Evolutionary conservation across 2,329 filamentous ascomycete genomes (phyloP).

Genomic region (Diplocarpon mali): DNA sequence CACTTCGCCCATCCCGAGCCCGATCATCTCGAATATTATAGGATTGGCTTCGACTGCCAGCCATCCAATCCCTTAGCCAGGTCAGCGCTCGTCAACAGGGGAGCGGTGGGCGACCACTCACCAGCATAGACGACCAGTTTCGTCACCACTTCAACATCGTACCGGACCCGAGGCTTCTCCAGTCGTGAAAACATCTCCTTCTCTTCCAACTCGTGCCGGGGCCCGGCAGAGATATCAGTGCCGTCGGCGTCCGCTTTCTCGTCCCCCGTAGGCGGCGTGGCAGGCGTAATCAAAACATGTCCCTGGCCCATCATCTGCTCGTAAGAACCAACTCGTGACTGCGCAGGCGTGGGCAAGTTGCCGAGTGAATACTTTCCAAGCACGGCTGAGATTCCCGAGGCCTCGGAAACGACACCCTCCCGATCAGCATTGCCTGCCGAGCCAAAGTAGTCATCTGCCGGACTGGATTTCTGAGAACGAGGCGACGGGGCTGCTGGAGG

Average conservation of each 20-base stretch:
- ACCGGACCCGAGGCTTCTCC: conserved; percentile 78
- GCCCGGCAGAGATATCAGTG: conserved; percentile 29
- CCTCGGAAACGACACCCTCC: conserved; percentile 20
- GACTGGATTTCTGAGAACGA: conserved; percentile 4
- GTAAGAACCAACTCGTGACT: conserved; percentile 46
- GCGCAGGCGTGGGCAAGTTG: conserved; percentile 36
- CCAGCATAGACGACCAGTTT: conserved; percentile 92
- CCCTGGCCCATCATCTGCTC: conserved; percentile 67
- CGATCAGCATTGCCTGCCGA: conserved; percentile 9
- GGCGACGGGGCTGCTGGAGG: conserved; percentile 11
- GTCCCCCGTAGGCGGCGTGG: conserved; percentile 21
- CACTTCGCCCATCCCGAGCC: conserved; percentile 28
- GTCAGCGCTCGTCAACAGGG: conserved; percentile 10
- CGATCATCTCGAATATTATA: conserved; percentile 33
- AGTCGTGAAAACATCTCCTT: conserved; percentile 75
- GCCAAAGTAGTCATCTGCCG: conserved; percentile 11
- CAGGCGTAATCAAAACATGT: conserved; percentile 30
- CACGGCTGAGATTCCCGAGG: conserved; percentile 38
- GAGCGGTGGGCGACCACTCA: conserved; percentile 27
- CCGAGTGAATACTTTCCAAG: conserved; percentile 23
- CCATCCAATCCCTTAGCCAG: conserved; percentile 63
- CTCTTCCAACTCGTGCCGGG: conserved; percentile 46
- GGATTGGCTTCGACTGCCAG: conserved; percentile 46
- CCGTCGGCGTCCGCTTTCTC: conserved; percentile 29
- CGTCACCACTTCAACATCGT: conserved; percentile 97